These are phyloP conservation scores for Clitopilus passeckerianus DNA, from an alignment of 768 basidiomycete genomes.

Conservation along the genomic window DNA sequence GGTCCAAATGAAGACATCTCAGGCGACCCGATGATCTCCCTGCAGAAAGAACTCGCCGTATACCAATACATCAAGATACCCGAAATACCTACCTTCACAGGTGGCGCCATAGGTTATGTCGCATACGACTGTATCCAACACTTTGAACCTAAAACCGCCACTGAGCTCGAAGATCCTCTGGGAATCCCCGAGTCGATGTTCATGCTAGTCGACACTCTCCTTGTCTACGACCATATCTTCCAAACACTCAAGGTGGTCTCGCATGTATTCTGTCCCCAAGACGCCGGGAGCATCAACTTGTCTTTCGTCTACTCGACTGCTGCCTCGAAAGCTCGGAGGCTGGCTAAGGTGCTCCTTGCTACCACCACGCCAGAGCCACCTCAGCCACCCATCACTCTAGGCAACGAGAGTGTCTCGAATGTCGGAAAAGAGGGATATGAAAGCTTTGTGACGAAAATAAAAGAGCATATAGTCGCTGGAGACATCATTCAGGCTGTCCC, in stretches of 20 bases:
- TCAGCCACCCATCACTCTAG: slow-evolving; percentile 63
- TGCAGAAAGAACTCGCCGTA: slow-evolving; percentile 81
- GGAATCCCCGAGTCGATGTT: slow-evolving; percentile 94
- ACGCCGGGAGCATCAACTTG: slow-evolving; percentile 61
- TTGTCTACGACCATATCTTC: slow-evolving; percentile 96
- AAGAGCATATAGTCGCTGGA: slow-evolving; percentile 91
- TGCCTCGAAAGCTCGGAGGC: slow-evolving; percentile 70
- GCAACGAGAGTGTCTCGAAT: slow-evolving; percentile 73
- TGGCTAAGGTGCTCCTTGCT: slow-evolving; percentile 67
- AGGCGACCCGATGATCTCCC: slow-evolving; percentile 82
- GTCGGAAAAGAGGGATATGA: slow-evolving; percentile 94
- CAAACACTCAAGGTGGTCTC: slow-evolving; percentile 95
- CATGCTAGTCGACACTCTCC: slow-evolving; percentile 93
- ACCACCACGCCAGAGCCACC: slow-evolving; percentile 55
- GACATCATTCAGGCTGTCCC: slow-evolving; percentile 99
- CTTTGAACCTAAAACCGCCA: slow-evolving; percentile 91
- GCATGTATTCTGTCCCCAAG: slow-evolving; percentile 84
- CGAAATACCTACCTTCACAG: slow-evolving; percentile 91
- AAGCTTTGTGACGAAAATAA: slow-evolving; percentile 83
- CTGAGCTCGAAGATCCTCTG: slow-evolving; percentile 69
- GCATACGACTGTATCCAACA: slow-evolving; percentile 95
- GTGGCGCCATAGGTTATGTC: slow-evolving; percentile 97
- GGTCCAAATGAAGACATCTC: slow-evolving; percentile 78
- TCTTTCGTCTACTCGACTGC: slow-evolving; percentile 88
- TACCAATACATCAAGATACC: slow-evolving; percentile 92